These are phyloP conservation scores for Pichia pseudocactophila DNA, from an alignment of 805 yeast genomes.

Conservation along the genomic window DNA sequence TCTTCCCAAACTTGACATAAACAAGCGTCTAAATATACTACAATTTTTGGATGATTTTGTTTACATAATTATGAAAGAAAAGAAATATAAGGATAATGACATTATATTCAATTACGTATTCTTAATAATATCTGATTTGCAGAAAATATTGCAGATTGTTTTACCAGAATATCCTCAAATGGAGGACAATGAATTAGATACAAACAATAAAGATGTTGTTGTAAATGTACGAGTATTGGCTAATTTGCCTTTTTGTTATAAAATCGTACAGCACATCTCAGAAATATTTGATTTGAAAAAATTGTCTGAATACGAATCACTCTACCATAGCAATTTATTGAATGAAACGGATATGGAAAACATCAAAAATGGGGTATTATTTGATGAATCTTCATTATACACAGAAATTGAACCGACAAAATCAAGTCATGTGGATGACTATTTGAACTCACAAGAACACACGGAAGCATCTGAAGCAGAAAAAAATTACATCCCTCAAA, in stretches of 20 bases:
- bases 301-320: conserved; percentile 17
- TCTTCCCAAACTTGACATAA: conserved; percentile 43
- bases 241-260: conserved; percentile 22
- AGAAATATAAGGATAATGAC: conserved; percentile 7
- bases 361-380: conserved; percentile 25
- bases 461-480: not conserved
- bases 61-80: conserved; percentile 18
- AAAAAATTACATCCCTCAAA: conserved; percentile 9
- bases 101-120: conserved; percentile 10
- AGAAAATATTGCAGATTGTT: conserved; percentile 26
- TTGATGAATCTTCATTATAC: conserved; percentile 19
- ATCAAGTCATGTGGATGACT: conserved; percentile 13
- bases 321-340: conserved; percentile 28
- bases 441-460: conserved; percentile 4
- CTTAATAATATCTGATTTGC: conserved; percentile 27
- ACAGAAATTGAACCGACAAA: conserved; percentile 7
- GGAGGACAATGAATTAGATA: not conserved
- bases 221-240: conserved; percentile 19
- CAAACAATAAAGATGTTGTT: not conserved
- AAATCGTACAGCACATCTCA: conserved; percentile 22
- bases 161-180: conserved; percentile 25
- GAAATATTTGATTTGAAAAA: conserved; percentile 14
- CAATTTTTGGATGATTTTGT: conserved; percentile 62
- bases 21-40: conserved; percentile 55
- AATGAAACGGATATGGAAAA: conserved; percentile 29